Base-by-base conservation (phyloP, 345 rosid genomes). In the Trapa bicornis region DNA sequence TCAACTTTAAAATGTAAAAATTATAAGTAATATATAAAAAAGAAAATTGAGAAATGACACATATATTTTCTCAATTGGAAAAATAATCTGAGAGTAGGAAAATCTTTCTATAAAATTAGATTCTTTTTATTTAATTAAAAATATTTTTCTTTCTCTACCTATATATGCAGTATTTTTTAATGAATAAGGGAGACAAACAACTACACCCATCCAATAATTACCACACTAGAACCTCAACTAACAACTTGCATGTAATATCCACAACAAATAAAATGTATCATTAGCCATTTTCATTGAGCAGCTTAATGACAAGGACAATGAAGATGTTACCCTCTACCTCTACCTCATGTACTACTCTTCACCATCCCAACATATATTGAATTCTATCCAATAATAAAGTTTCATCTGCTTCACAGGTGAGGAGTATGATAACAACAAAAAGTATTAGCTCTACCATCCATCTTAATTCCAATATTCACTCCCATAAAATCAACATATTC, bases 91-190 rank as follows among this genome's bases (percentile, higher is more conserved):
- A 22, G 29, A 22, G 29, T 22, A 22, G 29, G 29, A 22, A 22
- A 22, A 22, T 22, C 29, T 22, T 22, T 22, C 29, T 22, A 22
- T 22, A 22, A 22, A 22, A 22, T 22, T 22, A 22, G 29, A 22
- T 22, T 22, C 29, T 22, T 22, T 22, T 22, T 22, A 22, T 22
- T 22, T 22, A 22, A 22, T 45, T 50, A 50, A 50, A 29, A 1
- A 16, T 15, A 16, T 29, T 15, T 50, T 50, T 6, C 17, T 50
- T 14, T 37, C 29, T 36, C 57, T 6, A 22, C 29, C 29, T 22
- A 22, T 22, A 9, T 2, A 8, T 66, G 36, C 87, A 89, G 96
- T 87, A 86, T 79, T 86, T 79, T 79, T 80, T 86, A 22, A 37
- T 81, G 7, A 38, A 53, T 50, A 92, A 79, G 66, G 68, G 32